Evolutionary conservation across 2,329 filamentous ascomycete species (phyloP).

Genomic region (Chaetomiaceae sp.): DNA sequence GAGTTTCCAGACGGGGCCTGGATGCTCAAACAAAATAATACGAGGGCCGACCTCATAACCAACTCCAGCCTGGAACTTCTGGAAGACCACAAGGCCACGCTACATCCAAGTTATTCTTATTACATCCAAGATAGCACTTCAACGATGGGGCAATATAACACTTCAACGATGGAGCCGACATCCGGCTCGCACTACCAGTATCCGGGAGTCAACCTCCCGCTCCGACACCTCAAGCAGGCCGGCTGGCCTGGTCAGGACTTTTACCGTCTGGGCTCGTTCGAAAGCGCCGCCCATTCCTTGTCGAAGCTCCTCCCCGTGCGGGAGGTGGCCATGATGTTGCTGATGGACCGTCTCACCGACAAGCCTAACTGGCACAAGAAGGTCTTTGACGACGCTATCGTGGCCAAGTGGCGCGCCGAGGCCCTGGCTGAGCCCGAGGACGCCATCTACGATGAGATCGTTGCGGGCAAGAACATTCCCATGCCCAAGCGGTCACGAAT

Average conservation of each 20-base stretch:
- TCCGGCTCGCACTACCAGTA: no score
- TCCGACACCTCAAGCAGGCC: background rate
- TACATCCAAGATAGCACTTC: no score
- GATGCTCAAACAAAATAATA: no score
- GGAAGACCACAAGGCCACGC: no score
- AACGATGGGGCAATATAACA: no score
- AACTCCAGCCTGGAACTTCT: no score
- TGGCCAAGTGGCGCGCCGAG: slow-evolving; percentile 32
- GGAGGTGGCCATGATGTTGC: slow-evolving; percentile 33
- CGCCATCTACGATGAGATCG: slow-evolving; percentile 9
- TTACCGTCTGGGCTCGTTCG: slow-evolving; percentile 8
- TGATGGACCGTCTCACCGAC: slow-evolving; percentile 35
- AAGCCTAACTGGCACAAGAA: slow-evolving; percentile 36
- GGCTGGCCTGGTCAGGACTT: slow-evolving; percentile 1
- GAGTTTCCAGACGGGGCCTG: no score
- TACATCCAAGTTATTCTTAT: no score
- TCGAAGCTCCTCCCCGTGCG: slow-evolving; percentile 24
- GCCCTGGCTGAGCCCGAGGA: slow-evolving; percentile 27
- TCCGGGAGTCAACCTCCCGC: slow-evolving; percentile 16
- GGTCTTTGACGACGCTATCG: slow-evolving; percentile 32
- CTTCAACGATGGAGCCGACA: no score
- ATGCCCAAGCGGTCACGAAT: slow-evolving; percentile 11
- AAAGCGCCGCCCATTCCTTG: background rate
- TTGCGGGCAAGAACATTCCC: background rate
- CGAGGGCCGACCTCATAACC: no score